These are phyloP conservation scores for Plasmodium ovale DNA, from an alignment of 169 alveolate genomes.

Conservation along the genomic window DNA sequence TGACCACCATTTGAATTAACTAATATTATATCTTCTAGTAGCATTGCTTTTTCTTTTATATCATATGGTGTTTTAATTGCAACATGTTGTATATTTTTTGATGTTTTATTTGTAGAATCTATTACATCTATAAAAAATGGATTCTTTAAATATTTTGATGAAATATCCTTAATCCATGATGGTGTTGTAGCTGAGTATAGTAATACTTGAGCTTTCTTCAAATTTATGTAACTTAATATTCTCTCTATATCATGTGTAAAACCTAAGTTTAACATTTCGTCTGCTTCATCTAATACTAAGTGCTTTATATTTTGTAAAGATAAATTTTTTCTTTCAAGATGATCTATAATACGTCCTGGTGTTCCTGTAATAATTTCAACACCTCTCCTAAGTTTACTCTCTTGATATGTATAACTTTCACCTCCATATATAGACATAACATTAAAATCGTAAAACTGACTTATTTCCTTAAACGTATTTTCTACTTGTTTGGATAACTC, in stretches of 20 bases:
- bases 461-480: constrained; percentile 80
- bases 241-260: constrained; percentile 94
- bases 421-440: constrained; percentile 92
- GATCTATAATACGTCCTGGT: constrained; percentile 98
- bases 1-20: constrained; percentile 83
- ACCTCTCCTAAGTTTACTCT: constrained; percentile 92
- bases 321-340: constrained; percentile 91
- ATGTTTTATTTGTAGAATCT: constrained; percentile 41
- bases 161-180: constrained; percentile 85
- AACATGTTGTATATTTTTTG: constrained; percentile 42
- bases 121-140: constrained; percentile 79
- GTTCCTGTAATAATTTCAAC: constrained; percentile 96
- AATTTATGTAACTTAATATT: constrained; percentile 84
- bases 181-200: constrained; percentile 90
- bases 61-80: constrained; percentile 68
- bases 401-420: constrained; percentile 90
- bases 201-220: constrained; percentile 80
- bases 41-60: constrained; percentile 64
- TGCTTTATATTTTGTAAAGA: constrained; percentile 86
- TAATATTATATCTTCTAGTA: constrained; percentile 60
- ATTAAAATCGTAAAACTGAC: constrained; percentile 81
- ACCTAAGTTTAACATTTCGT: constrained; percentile 97
- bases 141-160: constrained; percentile 82
- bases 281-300: constrained; percentile 98
- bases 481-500: constrained; percentile 91